Percentiles rank a stretch among this genome's conserved stretches.
These are phyloP conservation scores for Colletotrichum euphorbiae DNA, from an alignment of 2,329 filamentous ascomycete species.

Conservation along the genomic window DNA sequence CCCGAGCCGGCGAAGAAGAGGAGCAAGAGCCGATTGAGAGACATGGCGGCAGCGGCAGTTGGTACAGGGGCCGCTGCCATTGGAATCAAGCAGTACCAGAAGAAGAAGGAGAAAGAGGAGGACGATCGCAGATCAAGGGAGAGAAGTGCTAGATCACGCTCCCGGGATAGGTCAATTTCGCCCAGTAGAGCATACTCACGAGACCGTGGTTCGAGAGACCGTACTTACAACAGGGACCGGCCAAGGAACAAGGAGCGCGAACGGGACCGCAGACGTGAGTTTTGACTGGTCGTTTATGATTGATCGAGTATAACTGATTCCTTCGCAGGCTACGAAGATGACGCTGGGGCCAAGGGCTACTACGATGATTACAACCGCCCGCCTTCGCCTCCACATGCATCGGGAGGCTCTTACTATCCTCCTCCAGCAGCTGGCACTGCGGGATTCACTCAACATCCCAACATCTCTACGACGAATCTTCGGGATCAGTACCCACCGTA, in stretches of 20 bases:
- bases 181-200: conserved; percentile 22
- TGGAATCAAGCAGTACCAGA: conserved; percentile 70
- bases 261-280: conserved; percentile 50
- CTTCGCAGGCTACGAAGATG: conserved; percentile 51
- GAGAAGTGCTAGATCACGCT: conserved; percentile 27
- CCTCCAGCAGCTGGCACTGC: conserved; percentile 44
- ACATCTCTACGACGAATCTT: conserved; percentile 48
- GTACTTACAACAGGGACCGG: conserved; percentile 43
- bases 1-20: conserved; percentile 57
- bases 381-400: conserved; percentile 62
- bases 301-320: conserved; percentile 33
- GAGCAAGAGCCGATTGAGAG: conserved; percentile 65
- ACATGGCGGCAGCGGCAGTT: conserved; percentile 67
- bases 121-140: conserved; percentile 40
- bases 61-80: conserved; percentile 71
- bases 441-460: conserved; percentile 53
- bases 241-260: conserved; percentile 44
- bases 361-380: conserved; percentile 52
- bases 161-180: conserved; percentile 30
- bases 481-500: conserved; percentile 54
- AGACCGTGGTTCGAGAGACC: conserved; percentile 28
- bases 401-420: conserved; percentile 63
- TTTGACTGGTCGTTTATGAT: neutral
- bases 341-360: conserved; percentile 49
- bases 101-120: conserved; percentile 59